Evolutionary conservation across 208 protist genomes (phyloP).

Genomic region (Phytomonas sp.): DNA sequence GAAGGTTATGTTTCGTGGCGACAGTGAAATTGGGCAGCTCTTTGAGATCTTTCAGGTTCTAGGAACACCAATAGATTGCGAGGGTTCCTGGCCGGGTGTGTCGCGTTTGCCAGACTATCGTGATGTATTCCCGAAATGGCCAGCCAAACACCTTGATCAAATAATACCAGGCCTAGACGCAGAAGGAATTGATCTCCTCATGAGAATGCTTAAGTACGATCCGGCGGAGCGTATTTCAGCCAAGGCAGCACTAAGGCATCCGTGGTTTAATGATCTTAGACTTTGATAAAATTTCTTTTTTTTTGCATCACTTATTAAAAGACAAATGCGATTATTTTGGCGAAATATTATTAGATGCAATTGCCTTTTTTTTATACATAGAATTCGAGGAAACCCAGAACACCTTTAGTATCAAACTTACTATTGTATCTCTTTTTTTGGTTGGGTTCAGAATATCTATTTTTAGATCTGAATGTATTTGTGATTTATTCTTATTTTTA

Average conservation of each 20-base stretch:
- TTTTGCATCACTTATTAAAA: background rate
- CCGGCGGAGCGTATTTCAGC: constrained; percentile 85
- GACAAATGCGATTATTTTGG: background rate
- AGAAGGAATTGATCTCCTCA: constrained; percentile 81
- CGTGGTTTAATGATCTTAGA: constrained; percentile 82
- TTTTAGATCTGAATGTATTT: constrained; percentile 3
- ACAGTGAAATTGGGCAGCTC: constrained; percentile 97
- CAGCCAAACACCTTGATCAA: constrained; percentile 48
- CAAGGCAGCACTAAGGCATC: constrained; percentile 86
- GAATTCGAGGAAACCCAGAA: background rate
- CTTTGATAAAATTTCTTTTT: background rate
- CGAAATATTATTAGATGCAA: constrained; percentile 2
- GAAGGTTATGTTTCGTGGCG: constrained; percentile 96
- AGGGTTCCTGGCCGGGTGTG: constrained; percentile 96
- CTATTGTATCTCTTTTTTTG: background rate
- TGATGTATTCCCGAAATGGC: constrained; percentile 92
- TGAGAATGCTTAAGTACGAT: constrained; percentile 86
- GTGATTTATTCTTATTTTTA: constrained; percentile 6
- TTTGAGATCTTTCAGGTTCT: constrained; percentile 97
- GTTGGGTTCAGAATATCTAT: background rate
- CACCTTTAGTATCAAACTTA: constrained; percentile 11
- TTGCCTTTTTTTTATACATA: constrained; percentile 4
- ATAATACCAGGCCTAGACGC: constrained; percentile 68
- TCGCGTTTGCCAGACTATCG: constrained; percentile 96
- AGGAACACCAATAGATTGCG: constrained; percentile 92